Evolutionary conservation across 345 rosid species (phyloP), one percentile per base, ranked within the genome.

Genomic region (Populus tremula): DNA sequence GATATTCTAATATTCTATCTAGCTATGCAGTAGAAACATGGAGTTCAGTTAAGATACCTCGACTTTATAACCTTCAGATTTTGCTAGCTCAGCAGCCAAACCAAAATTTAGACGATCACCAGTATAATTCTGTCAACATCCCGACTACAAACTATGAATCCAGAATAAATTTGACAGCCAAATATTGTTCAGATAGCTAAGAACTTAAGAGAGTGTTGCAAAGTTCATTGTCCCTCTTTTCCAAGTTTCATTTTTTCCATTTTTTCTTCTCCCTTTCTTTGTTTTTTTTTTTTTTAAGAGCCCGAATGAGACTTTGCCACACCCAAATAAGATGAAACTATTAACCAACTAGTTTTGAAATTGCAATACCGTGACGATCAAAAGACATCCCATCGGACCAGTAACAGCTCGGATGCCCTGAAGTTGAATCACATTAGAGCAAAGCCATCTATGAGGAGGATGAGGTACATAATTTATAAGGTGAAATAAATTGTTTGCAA

Each of bases 31-130:
- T 9, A 69, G 72, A 39, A 23, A 59, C 64, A 23, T 41, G 18
- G 25, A 67, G 27, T n/a, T 43, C 14, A 23, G 53, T n/a, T 38
- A 39, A 23, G 8, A 54, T 85, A 95, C 99, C 93, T 95, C 98
- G 56, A 95, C 87, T 87, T 92, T 88, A 81, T 90, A 95, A 81
- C 98, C 99, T 88, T 95, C 99, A 76, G 97, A 89, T 87, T 92
- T 93, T 77, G 99, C 99, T 91, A 91, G 98, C 87, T 95, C 99
- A 70, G 97, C 99, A 70, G 99, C 99, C 89, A 95, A 84, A 82
- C 99, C 99, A 80, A 95, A 95, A 92, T 93, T 93, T 78, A 93
- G 82, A 35, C 99, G 94, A 82, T 95, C 99, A 76, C 98, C 98
- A 0, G 99, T 95, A 81, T 95, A 95, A 77, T 95, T 95, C 99